Base-by-base conservation (phyloP, 208 protist species). In the Strigomonas galati region DNA sequence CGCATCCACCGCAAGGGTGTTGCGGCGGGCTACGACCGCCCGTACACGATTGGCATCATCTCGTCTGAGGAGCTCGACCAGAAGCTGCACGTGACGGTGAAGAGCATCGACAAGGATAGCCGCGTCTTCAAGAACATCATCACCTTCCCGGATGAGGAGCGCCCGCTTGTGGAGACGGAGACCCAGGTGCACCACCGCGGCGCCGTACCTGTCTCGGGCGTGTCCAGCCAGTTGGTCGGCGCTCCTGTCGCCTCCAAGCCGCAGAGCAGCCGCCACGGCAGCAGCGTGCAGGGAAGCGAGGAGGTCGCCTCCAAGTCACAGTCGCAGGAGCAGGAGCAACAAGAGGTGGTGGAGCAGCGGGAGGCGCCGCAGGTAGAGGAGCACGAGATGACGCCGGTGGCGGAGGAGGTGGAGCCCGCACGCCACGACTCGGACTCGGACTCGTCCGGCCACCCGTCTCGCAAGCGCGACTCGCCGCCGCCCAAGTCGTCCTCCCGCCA, bases 1-100 rank as follows among this genome's bases (percentile, higher is more conserved):
- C 82, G 81, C 69, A 71, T 84, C 24, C 82, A 89, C 74, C 40
- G 67, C 66, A 77, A 81, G 58, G 71, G 84, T 17, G 70, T 89
- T 3, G 62, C 65, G 56, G 61, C 59, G 49, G 67, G 66, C 44
- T 71, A 78, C 65, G 55, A 68, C 35, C 65, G 79, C 28, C 72
- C 80, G 17, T 85, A 78, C 61, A 80, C 85, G 19, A 40, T 90
- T 43, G 75, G 77, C 59, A 62, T 90, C 66, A 71, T 76, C 14
- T 65, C 78, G 0, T 4, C 49, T 4, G 55, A 26, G 17, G 58
- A 68, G 7, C 62, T 84, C 9, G 69, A 81, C 2, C 75, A 72
- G 31, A 81, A 79, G 57, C 27, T 83, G 17, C 71, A 67, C 60
- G 61, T 86, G 17, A 63, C 78, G 57, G 73, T 77, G 37, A 85